phyloP scores from a whole-genome alignment of 139 green algal genomes.

The Volvox reticuliferus region DNA sequence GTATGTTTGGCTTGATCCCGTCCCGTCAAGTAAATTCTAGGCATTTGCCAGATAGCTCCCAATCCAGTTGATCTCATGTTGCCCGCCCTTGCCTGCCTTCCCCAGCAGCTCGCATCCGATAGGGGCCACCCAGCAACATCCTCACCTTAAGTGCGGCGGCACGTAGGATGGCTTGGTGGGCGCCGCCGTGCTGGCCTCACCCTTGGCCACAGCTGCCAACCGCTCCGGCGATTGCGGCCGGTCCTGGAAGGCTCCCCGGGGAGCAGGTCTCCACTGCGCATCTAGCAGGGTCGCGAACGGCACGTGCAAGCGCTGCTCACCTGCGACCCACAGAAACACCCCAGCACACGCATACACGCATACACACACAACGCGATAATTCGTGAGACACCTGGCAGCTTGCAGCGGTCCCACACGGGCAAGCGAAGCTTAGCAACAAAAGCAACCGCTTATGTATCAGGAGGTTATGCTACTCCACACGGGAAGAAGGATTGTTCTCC shows the following conservation, averaged over 20 bases:
- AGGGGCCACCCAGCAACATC: too few relatives aligned
- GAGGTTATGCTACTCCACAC: too few relatives aligned
- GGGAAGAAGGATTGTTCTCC: too few relatives aligned
- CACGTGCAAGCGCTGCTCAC: conserved; percentile 21
- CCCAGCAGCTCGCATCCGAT: neutral
- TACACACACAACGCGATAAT: too few relatives aligned
- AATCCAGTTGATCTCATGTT: neutral
- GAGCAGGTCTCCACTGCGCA: conserved; percentile 72
- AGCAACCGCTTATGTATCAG: too few relatives aligned
- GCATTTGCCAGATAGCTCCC: too few relatives aligned
- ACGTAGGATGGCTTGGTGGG: conserved; percentile 45
- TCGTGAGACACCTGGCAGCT: too few relatives aligned
- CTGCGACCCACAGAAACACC: neutral
- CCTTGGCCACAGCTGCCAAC: conserved; percentile 37
- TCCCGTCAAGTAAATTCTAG: too few relatives aligned
- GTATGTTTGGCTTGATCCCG: too few relatives aligned
- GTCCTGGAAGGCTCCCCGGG: conserved; percentile 69
- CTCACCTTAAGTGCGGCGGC: conserved; percentile 45
- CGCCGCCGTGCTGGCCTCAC: conserved; percentile 16
- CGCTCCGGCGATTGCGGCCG: conserved; percentile 74
- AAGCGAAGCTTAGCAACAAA: too few relatives aligned
- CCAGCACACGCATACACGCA: too few relatives aligned
- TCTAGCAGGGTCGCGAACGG: conserved; percentile 81
- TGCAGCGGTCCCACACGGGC: too few relatives aligned
- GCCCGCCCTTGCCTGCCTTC: neutral